Percentiles rank a stretch among this genome's conserved stretches.
phyloP scores from a whole-genome alignment of 352 stramenopile species.

The Pythium folliculosum region DNA sequence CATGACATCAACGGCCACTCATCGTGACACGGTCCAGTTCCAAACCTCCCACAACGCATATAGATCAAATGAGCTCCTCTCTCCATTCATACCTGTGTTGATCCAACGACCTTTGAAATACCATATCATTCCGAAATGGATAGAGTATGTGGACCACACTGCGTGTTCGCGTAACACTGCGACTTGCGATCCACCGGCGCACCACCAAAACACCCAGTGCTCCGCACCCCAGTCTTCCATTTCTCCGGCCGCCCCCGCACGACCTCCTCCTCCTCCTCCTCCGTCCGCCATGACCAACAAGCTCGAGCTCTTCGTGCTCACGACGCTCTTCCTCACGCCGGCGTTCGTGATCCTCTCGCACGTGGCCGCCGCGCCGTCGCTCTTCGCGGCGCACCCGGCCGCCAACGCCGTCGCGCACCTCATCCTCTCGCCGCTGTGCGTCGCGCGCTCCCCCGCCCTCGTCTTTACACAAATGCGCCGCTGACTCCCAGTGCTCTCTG shows the following conservation, averaged over 20 bases:
- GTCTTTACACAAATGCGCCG: neutral
- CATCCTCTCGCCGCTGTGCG: constrained; percentile 57
- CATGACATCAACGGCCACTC: constrained; percentile 10
- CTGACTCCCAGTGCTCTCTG: too few species aligned
- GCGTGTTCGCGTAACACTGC: constrained; percentile 2
- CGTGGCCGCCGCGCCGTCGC: constrained; percentile 32
- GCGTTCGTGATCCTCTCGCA: constrained; percentile 48
- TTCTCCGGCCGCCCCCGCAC: constrained; percentile 13
- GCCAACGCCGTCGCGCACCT: constrained; percentile 64
- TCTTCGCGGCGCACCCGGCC: constrained; percentile 67
- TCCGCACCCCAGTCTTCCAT: neutral
- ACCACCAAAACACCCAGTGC: neutral
- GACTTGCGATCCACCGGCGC: constrained; percentile 13
- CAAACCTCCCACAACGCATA: constrained; percentile 2
- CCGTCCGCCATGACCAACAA: constrained; percentile 49
- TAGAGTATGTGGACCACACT: constrained; percentile 5
- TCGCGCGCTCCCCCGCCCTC: neutral
- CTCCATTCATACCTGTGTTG: neutral
- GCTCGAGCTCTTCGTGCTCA: constrained; percentile 57
- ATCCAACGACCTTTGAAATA: neutral
- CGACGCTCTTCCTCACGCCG: constrained; percentile 51
- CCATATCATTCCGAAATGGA: neutral
- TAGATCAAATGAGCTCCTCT: neutral
- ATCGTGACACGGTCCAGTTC: neutral
- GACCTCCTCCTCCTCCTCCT: neutral